Evolutionary conservation across 768 basidiomycete species (phyloP), one percentile per base, ranked within the genome.

Genomic region (Cyathus striatus): DNA sequence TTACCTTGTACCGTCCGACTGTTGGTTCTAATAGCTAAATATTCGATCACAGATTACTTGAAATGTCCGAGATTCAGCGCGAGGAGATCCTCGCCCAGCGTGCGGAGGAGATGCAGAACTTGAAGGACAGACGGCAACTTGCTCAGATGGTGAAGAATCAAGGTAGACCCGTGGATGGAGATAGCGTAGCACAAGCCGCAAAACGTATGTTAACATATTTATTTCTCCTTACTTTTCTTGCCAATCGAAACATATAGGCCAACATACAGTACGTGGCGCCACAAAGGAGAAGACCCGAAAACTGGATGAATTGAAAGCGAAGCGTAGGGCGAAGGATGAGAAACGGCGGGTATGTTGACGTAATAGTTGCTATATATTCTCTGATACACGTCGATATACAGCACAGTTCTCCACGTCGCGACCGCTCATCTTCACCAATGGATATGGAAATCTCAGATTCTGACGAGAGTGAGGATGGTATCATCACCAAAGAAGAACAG

Each of bases 291-390:
- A 90, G 67, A 71, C 73, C 3, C 73, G 76, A 42, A 87, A 83
- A 55, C 72, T 92, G 6, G 86, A 86, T 47, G 92, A 92, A 58
- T 72, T 96, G 21, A 94, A 87, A 64, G 89, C 86, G 4, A 84
- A 74, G 54, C 76, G 94, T 25, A 88, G 84, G 53, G 91, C 90
- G 6, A 94, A 92, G 64, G 90, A 85, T 50, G 90, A 94, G 61
- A 84, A 86, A 63, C 86, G 83, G 59, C 76, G 83, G 47, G 93
- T 92, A 61, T 49, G 80, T 52, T 16, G 36, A 21, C n/a, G 22
- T 33, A 12, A 3, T 20, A 21, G 27, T 3, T 14, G 25, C 34
- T 41, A n/a, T 27, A 9, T 30, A 30, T 30, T 30, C 27, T n/a
- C 9, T 30, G 27, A 30, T 30, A 9, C 27, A 30, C 27, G n/a